Evolutionary conservation across 176 grass and related monocot species (phyloP).

Genomic region (Oryza coarctata): DNA sequence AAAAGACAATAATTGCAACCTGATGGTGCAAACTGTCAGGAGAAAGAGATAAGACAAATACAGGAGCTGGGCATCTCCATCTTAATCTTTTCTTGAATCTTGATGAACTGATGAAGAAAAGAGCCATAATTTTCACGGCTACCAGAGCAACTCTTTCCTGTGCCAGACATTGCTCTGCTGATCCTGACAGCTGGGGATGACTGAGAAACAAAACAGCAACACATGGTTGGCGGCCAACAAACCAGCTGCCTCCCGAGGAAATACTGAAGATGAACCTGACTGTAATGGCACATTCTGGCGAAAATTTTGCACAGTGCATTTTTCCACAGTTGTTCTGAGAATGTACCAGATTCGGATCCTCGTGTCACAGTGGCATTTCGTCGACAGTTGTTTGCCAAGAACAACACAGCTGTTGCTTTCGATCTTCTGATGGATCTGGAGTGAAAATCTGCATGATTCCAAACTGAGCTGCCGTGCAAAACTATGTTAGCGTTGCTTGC

Average conservation of each 20-base stretch:
- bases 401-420: slow-evolving; percentile 33
- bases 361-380: background rate
- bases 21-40: background rate
- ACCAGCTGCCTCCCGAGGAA: background rate
- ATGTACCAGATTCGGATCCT: slow-evolving; percentile 16
- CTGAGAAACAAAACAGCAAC: background rate
- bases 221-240: background rate
- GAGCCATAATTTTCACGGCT: background rate
- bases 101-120: background rate
- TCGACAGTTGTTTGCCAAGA: background rate
- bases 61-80: background rate
- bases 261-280: background rate
- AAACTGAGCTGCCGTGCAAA: slow-evolving; percentile 24
- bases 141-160: background rate
- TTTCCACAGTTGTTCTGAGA: background rate
- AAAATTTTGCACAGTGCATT: background rate
- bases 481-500: slow-evolving; percentile 24
- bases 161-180: background rate
- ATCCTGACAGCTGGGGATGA: background rate
- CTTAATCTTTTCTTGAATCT: background rate
- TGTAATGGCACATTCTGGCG: background rate
- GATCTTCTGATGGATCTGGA: background rate
- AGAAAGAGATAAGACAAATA: background rate
- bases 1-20: background rate
- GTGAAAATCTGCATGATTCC: slow-evolving; percentile 7